A percentile compares a stretch with the other conserved stretches of the same genome.
Evolutionary conservation across 345 rosid genomes (phyloP).

Genomic region (Euphorbia lathyris): DNA sequence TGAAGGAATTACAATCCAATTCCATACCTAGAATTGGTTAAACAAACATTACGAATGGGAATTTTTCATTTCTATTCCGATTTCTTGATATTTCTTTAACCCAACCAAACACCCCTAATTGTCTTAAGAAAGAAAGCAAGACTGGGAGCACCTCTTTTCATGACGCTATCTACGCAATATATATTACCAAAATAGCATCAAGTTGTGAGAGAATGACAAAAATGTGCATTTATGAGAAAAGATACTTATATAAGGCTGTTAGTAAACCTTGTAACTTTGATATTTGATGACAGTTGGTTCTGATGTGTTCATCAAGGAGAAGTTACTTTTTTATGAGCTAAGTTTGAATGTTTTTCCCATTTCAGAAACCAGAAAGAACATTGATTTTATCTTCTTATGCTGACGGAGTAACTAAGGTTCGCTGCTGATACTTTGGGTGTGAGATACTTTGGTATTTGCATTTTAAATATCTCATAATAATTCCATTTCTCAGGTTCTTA

Average conservation of each 20-base stretch:
- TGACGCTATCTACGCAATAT: not conserved
- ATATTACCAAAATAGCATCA: not conserved
- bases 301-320: slow-evolving; percentile 8
- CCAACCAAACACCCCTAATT: no score
- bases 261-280: slow-evolving; percentile 7
- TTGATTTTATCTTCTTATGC: slow-evolving; percentile 64
- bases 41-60: no score
- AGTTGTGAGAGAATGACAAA: not conserved
- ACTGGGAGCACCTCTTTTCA: not conserved
- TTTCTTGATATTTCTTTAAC: no score
- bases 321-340: slow-evolving; percentile 7
- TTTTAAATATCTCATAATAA: slow-evolving; percentile 10
- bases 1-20: no score
- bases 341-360: not conserved
- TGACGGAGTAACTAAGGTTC: slow-evolving; percentile 90
- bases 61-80: no score
- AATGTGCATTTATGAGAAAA: not conserved
- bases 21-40: no score
- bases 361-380: slow-evolving; percentile 85
- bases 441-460: slow-evolving; percentile 3
- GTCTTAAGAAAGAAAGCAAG: not conserved
- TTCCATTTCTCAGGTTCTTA: slow-evolving; percentile 55
- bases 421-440: slow-evolving; percentile 10
- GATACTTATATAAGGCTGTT: slow-evolving; percentile 3
- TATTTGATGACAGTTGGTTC: slow-evolving; percentile 7